Base-by-base conservation (phyloP, 176 grass and related monocot genomes). In the Oropetium thomaeum region DNA sequence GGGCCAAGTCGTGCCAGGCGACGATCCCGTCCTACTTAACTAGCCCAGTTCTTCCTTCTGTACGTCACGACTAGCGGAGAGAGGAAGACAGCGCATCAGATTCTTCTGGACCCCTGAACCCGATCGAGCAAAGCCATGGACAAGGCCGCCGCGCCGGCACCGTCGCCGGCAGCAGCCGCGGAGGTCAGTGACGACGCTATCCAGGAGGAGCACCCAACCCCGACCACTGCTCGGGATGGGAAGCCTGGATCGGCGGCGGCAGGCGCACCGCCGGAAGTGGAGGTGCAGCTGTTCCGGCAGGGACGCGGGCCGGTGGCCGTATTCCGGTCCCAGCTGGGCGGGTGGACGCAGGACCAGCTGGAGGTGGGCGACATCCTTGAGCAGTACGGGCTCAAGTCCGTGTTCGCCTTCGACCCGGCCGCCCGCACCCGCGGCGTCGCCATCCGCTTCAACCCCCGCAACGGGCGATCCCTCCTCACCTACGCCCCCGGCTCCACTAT, bases 321-420 rank as follows among this genome's bases (percentile, higher is more conserved):
- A 43, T 98, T 94, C 82, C 73, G 44, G 60, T 94, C 86, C 52
- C 78, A 51, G 71, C 64, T 98, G 16, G 95, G 91, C 14, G 91
- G 91, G 19, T 98, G 80, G 72, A 88, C 79, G 62, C 91, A 92
- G 81, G 87, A 98, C 84, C 95, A 93, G 86, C 89, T 94, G 25
- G 95, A 94, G 71, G 86, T 94, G 6, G 90, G 90, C 14, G 95
- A 94, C 77, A 94, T 98, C 70, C 81, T 94, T 58, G 95, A 94
- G 82, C 75, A 89, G 77, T 73, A 89, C 11, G 91, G 91, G 53
- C 86, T 94, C 82, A 98, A 98, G 87, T 76, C 86, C 48, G 65
- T 98, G 58, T 92, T 85, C 81, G 88, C 84, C 53, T 92, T 90
- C 67, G 73, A 94, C 73, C 71, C 91, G 34, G 86, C 52, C 17